These are phyloP conservation scores for Massarina eburnea DNA, from an alignment of 2,329 filamentous ascomycete genomes.

Conservation along the genomic window DNA sequence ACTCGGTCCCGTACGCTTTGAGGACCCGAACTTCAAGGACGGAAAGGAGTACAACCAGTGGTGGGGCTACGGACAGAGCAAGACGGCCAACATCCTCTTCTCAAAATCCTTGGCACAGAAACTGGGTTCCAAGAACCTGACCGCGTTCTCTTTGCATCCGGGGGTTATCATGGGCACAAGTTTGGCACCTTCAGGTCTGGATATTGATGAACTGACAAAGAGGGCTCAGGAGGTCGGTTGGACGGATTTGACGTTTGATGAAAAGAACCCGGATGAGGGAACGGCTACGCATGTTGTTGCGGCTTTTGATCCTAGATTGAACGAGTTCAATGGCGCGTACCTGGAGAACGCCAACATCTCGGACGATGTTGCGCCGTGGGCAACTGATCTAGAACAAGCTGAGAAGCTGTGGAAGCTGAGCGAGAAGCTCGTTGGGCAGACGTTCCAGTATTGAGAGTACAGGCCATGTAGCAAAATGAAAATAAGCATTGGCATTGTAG, in stretches of 20 bases:
- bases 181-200: constrained; percentile 20
- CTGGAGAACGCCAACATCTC: constrained; percentile 26
- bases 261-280: constrained; percentile 31
- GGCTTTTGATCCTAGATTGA: constrained; percentile 31
- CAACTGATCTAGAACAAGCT: constrained; percentile 20
- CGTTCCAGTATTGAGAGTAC: constrained; percentile 23
- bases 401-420: constrained; percentile 39
- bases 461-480: neutral
- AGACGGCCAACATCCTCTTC: constrained; percentile 53
- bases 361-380: constrained; percentile 19
- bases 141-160: constrained; percentile 33
- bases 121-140: constrained; percentile 23
- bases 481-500: too few relatives aligned
- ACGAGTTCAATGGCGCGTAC: constrained; percentile 28
- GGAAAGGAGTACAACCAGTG: constrained; percentile 46
- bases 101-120: constrained; percentile 24
- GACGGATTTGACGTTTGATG: constrained; percentile 13
- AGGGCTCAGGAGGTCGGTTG: constrained; percentile 23
- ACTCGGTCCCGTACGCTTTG: constrained; percentile 45
- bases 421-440: constrained; percentile 33
- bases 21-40: constrained; percentile 47
- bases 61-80: constrained; percentile 54
- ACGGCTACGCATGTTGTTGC: constrained; percentile 34
- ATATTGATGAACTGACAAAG: constrained; percentile 18
- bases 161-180: constrained; percentile 28